phyloP scores from a whole-genome alignment of 2,329 filamentous ascomycete species.

The Neofusicoccum sp. region DNA sequence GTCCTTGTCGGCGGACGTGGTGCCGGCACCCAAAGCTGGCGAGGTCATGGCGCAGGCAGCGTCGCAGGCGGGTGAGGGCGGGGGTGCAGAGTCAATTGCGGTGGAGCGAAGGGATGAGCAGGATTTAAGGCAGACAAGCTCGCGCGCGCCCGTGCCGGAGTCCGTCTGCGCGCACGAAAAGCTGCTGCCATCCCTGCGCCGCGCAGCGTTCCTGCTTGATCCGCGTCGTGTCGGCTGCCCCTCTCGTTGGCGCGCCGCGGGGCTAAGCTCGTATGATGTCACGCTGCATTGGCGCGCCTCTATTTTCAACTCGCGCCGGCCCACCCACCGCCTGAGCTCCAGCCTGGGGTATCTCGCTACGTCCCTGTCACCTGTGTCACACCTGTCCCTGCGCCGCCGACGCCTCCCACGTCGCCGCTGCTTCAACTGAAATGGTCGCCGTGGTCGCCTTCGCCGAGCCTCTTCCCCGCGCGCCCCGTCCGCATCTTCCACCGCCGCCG shows the following conservation, averaged over 20 bases:
- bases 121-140: slow-evolving; percentile 3
- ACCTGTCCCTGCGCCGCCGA: not conserved
- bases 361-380: slow-evolving; percentile 5
- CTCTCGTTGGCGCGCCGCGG: slow-evolving; percentile 13
- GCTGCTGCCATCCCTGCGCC: not conserved
- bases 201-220: slow-evolving; percentile 16
- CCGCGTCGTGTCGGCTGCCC: slow-evolving; percentile 10
- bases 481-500: slow-evolving; percentile 45
- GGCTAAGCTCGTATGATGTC: slow-evolving; percentile 12
- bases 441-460: slow-evolving; percentile 57
- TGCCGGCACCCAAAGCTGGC: not conserved
- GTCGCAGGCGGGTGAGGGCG: not conserved
- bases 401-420: slow-evolving; percentile 12
- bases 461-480: slow-evolving; percentile 54
- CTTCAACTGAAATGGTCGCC: slow-evolving; percentile 66
- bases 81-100: slow-evolving; percentile 1
- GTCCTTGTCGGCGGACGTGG: not conserved
- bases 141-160: not conserved
- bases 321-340: not conserved
- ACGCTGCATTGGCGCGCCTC: slow-evolving; percentile 15
- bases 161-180: not conserved
- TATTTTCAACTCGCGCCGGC: slow-evolving; percentile 3
- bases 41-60: slow-evolving; percentile 14
- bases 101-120: not conserved
- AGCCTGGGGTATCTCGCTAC: slow-evolving; percentile 10